A percentile compares a stretch with the other conserved stretches of the same genome.
Conservation (phyloP, 345 rosid species). For the Citrus hindsii region DNA sequence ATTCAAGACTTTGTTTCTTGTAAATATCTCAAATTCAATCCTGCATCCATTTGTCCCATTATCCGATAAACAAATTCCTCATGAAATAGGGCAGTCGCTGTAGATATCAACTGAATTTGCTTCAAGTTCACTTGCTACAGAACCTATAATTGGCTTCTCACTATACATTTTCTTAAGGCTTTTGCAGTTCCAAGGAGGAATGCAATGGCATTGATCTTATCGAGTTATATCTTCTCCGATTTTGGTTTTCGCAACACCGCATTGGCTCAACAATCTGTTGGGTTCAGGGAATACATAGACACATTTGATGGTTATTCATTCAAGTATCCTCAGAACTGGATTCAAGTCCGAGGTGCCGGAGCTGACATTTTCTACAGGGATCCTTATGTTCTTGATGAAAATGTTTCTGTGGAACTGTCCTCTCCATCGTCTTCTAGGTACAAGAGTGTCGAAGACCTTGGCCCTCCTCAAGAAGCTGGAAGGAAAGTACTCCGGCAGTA, state of each 20-base stretch:
- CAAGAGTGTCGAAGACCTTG: constrained; percentile 77
- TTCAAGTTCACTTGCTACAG: background rate
- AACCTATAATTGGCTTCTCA: constrained; percentile 22
- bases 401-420: constrained; percentile 80
- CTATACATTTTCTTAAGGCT: constrained; percentile 45
- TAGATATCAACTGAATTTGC: background rate
- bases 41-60: background rate
- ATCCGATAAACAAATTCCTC: background rate
- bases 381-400: constrained; percentile 82
- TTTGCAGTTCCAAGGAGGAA: constrained; percentile 82
- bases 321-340: constrained; percentile 85
- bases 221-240: constrained; percentile 46
- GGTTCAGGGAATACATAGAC: constrained; percentile 76
- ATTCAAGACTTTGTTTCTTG: constrained; percentile 1
- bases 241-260: constrained; percentile 25
- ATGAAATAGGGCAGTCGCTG: background rate
- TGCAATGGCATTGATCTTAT: constrained; percentile 53
- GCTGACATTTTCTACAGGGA: constrained; percentile 96
- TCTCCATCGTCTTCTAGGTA: constrained; percentile 92
- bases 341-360: constrained; percentile 87
- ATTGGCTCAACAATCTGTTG: constrained; percentile 44
- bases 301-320: constrained; percentile 90
- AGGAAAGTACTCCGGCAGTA: constrained; percentile 76
- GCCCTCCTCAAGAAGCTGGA: constrained; percentile 81
- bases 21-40: background rate